Base-by-base conservation (phyloP, 164 flowering plant genomes). In the Magnolia kwangsiensis region DNA sequence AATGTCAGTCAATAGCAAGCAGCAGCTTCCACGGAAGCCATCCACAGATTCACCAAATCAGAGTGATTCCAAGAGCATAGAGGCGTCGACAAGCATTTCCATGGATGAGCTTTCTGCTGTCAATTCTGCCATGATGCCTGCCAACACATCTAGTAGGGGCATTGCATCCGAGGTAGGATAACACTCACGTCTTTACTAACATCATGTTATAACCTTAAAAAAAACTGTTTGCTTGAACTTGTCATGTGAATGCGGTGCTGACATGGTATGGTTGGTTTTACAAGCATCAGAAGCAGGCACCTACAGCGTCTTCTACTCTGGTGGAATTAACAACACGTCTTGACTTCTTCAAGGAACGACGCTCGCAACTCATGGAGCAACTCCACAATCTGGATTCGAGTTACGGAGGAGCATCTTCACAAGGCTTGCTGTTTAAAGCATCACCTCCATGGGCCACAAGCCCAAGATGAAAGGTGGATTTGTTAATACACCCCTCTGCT, bases 341-440 rank as follows among this genome's bases (percentile, higher is more conserved):
- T 1, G 97, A 96, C 84, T 96, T 94, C 85, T 96, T 96, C 87
- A 96, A 94, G 91, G 99, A 96, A 78, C 81, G 98, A 61, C 91
- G 99, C 37, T 90, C 97, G 50, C 99, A 96, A 80, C 92, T 96
- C 63, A 96, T 94, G 93, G 98, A 96, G 77, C 99, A 96, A 81
- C 95, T 96, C 37, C 97, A 96, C 84, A 90, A 86, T 85, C 93
- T 96, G 14, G 97, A 96, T 76, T 74, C 90, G 51, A 91, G 89
- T 82, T 90, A 91, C 55, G 92, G 90, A 50, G 92, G 90, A 55
- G 72, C 90, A 2, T 76, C 95, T 70, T 82, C 98, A 9, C 96
- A 92, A 76, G 94, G 90, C 67, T 84, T 87, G 71, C 66, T 82
- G 67, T 90, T 88, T 73, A 92, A 86, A 83, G 87, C 90, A 55